Base-by-base conservation (phyloP, 2,329 filamentous ascomycete genomes). In the Penicillium sp. region DNA sequence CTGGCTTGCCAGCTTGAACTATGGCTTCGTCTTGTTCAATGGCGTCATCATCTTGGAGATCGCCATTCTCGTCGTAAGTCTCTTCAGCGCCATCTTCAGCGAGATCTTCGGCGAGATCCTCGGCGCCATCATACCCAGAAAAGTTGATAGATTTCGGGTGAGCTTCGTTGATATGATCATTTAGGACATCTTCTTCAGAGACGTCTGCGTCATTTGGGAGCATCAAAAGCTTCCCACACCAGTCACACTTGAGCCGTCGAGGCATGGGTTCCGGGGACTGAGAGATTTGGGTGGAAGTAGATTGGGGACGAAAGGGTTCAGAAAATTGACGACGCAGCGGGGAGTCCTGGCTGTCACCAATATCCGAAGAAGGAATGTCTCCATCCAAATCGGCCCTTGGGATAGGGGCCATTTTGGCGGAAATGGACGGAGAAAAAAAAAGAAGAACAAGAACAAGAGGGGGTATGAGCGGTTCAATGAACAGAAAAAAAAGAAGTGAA, bases 261-360 rank as follows among this genome's bases (percentile, higher is more conserved):
- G 61, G 57, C 21, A 67, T 51, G n/a, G 66, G 68, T 25, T 71
- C 64, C 7, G 71, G 70, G 5, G 73, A 74, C 16, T 69, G 68
- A 15, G 73, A 72, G 19, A 67, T 66, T 52, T 72, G 68, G 38
- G 71, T 70, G 36, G 74, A 74, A 23, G 65, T 71, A 59, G 71
- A 72, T 19, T 62, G 68, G 39, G 68, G 62, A 46, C 69, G 68
- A 48, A 71, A 61, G 49, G 71, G 72, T 50, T 76, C 74, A 60
- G 74, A 75, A 58, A 74, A 74, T 64, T 74, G 72, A 64, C 73
- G 72, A 63, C 67, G 70, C 53, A 72, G 59, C 16, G 70, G 67
- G 47, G 72, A 75, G 58, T 71, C 71, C 62, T 70, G 70, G 59
- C 71, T 73, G 61, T 71, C 69, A 53, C 63, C 70, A 62, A 72